Evolutionary conservation across 2,329 filamentous ascomycete genomes (phyloP), one percentile per base, ranked within the genome.

Genomic region (Trichophyton benhamiae): DNA sequence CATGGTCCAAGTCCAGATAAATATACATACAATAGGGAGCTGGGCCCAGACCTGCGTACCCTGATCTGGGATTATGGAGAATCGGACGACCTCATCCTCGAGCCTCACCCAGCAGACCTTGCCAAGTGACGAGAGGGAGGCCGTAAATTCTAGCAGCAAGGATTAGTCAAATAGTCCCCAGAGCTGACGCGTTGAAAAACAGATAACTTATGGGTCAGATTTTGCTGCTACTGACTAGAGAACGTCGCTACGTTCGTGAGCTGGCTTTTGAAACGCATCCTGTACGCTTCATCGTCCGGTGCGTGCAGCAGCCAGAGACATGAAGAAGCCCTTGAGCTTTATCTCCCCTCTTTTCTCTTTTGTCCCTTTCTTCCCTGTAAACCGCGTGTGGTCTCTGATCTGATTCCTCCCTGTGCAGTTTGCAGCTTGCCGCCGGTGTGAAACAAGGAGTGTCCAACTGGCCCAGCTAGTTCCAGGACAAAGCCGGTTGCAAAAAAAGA

Each of bases 41-140:
- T 80, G 91, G 80, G 91, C 89, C 94, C 94, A 99, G 60, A 97
- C 92, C 79, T 97, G 92, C 7, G 90, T 95, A 63, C 94, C 92
- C 69, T 89, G 87, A 72, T 96, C 91, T 0, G 94, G 91, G 64
- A 97, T 92, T 69, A 97, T 89, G 63, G 94, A 97, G 77, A 99
- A 96, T 67, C 91, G 91, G 61, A 92, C 86, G 61, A 87, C 86
- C 63, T 91, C 86, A 76, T 95, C 84, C 76, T 92, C 89, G 38
- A 99, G 83, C 66, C 91, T 88, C 65, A 96, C 81, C 91, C 91
- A 96, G 53, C 89, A 90, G 65, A 95, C 87, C 74, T 92, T 91
- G 66, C 91, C 89, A 17, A 87, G 75, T 13, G 83, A 84, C 30
- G 82, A 79, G 59, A 87, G 77, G 3, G 84, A 86, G 13, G 82